Conservation (phyloP, 805 yeast species). For the Metschnikowia matae region DNA sequence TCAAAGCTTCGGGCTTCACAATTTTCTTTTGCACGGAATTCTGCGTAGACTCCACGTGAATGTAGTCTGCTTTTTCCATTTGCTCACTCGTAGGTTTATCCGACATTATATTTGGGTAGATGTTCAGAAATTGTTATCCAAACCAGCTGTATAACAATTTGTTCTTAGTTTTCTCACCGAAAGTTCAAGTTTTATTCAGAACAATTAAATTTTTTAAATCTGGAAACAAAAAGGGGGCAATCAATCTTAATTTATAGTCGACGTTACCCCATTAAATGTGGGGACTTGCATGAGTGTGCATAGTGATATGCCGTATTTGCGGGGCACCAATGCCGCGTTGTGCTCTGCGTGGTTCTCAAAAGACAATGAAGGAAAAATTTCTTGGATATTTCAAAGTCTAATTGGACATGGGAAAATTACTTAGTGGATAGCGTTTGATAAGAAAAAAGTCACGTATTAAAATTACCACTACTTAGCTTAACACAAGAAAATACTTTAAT, state of each 20-base stretch:
- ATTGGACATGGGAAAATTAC: neutral
- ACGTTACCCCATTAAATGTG: neutral
- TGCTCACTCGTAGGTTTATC: slow-evolving; percentile 2
- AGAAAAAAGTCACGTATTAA: too few species aligned
- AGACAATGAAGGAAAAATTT: neutral
- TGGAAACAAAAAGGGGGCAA: neutral
- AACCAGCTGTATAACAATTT: neutral
- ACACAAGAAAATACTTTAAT: neutral
- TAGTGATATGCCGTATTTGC: neutral
- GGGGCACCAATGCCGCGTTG: neutral
- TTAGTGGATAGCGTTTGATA: neutral
- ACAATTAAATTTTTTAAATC: too few species aligned
- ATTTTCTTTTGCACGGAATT: neutral
- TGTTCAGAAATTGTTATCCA: neutral
- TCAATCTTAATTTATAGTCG: neutral
- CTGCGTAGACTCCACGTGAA: slow-evolving; percentile 9
- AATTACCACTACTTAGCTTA: neutral
- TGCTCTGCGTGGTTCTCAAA: neutral
- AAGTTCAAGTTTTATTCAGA: too few species aligned
- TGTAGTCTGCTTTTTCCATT: slow-evolving; percentile 7
- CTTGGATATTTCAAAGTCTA: neutral
- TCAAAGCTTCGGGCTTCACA: slow-evolving; percentile 29
- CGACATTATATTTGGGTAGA: neutral
- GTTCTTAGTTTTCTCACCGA: neutral
- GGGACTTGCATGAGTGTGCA: neutral